Evolutionary conservation across 306 rosid species (phyloP), one percentile per base, ranked within the genome.

Genomic region (Crotalaria pallida): DNA sequence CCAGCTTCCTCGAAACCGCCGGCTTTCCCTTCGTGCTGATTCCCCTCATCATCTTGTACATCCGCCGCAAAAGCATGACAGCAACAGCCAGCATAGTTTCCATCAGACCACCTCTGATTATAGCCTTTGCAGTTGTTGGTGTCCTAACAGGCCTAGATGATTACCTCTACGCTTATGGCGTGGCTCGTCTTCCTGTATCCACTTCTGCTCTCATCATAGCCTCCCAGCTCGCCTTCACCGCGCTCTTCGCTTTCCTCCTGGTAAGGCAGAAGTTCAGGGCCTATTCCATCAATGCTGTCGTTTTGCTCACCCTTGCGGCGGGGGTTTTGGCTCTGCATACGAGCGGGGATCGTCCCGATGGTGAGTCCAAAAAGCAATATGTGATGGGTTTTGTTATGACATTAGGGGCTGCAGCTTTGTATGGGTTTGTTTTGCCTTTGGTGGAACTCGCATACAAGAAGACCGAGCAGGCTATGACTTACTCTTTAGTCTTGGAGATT

Each of bases 401-500:
- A 0, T 8, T 94, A 3, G 77, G 29, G 7, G 97, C 97, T 0
- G 80, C 99, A 0, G 82, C 65, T 3, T 44, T 94, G 26, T 90
- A 90, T 22, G 97, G 96, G 2, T 84, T 94, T 15, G 3, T 94
- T 1, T 57, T 94, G 83, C 97, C 98, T 16, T 10, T 73, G 56
- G 38, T 87, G 2, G 97, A 94, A 94, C 47, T 60, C 81, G 47
- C 70, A 10, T 94, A 94, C 71, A 80, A 74, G 57, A 90, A 83
- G 59, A 67, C 80, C 13, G 88, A 52, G 62, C 98, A 85, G 36
- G 10, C 21, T 3, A n/a, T 94, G 0, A 88, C 92, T 1, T 94
- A 85, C 41, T 61, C 89, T 2, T 68, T 94, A 18, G 95, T 94
- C 1, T 27, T 94, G 88, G 97, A 94, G 85, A 55, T 85, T 82